These are phyloP conservation scores for Lycium barbarum DNA, from an alignment of 257 asterid species.

Conservation along the genomic window DNA sequence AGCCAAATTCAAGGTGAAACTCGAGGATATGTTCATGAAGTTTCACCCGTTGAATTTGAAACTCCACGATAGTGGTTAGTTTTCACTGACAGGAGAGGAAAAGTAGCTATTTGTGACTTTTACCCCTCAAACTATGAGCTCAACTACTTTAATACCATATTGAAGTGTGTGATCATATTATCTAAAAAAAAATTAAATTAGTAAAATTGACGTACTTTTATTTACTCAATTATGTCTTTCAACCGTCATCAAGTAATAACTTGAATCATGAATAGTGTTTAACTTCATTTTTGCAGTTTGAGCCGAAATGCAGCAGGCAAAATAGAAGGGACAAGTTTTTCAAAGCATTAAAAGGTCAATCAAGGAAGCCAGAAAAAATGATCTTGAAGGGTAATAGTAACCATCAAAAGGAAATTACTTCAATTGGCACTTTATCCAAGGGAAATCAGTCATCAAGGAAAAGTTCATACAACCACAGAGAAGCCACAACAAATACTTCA, in stretches of 20 bases:
- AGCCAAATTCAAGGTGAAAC: too few species aligned
- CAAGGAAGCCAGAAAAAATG: background rate
- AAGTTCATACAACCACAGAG: background rate
- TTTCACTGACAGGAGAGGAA: background rate
- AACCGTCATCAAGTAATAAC: background rate
- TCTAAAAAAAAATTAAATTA: background rate
- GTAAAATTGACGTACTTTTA: background rate
- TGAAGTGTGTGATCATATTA: background rate
- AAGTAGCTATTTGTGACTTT: background rate
- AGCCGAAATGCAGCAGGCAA: background rate
- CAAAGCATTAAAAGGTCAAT: background rate
- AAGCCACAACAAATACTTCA: background rate
- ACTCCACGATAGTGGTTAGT: background rate
- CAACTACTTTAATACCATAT: background rate
- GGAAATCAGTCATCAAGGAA: background rate
- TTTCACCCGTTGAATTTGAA: too few species aligned
- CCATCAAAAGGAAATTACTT: background rate
- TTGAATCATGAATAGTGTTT: background rate
- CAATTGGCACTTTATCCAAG: background rate
- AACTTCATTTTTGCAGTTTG: background rate
- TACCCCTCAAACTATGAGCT: background rate
- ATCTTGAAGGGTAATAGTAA: background rate
- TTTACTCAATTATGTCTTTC: background rate
- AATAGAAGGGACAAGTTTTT: background rate
- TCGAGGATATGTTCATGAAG: too few species aligned